Percentiles rank a stretch among this genome's conserved stretches.
phyloP scores from a whole-genome alignment of 75 land plant species.

The Pseudotsuga menziesii region DNA sequence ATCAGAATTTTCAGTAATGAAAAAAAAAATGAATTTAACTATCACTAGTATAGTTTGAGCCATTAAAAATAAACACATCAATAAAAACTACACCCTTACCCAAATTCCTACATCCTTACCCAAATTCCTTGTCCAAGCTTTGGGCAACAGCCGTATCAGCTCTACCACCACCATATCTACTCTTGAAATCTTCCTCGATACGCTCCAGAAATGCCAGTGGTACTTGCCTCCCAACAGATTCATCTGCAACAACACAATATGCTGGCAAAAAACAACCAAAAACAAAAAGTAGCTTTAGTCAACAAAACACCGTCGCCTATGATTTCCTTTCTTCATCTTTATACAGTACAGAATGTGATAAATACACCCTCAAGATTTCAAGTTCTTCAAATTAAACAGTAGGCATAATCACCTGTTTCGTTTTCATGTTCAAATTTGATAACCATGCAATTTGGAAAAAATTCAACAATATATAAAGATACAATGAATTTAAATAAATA shows the following conservation, averaged over 20 bases:
- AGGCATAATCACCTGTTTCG: no score
- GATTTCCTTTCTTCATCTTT: no score
- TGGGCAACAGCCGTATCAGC: slow-evolving; percentile 64
- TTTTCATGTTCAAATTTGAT: no score
- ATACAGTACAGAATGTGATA: no score
- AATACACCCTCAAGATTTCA: no score
- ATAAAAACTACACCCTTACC: slow-evolving; percentile 11
- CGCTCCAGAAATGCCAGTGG: slow-evolving; percentile 78
- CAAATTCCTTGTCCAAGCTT: slow-evolving; percentile 52
- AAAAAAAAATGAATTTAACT: no score
- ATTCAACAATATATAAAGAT: no score
- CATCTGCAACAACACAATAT: slow-evolving; percentile 74
- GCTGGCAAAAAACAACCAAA: slow-evolving; percentile 31
- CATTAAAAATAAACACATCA: not conserved
- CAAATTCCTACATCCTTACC: slow-evolving; percentile 19
- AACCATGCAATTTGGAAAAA: no score
- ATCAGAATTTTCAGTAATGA: no score
- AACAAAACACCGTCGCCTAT: slow-evolving; percentile 8
- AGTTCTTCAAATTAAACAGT: no score
- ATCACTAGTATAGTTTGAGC: not conserved
- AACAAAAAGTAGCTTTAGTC: not conserved
- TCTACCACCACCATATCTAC: slow-evolving; percentile 71
- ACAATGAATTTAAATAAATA: no score
- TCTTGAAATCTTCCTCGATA: slow-evolving; percentile 71
- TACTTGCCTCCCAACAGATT: slow-evolving; percentile 63